Percentiles rank a stretch among this genome's conserved stretches.
Evolutionary conservation across 345 rosid genomes (phyloP).

Genomic region (Streptanthus diversifolius): DNA sequence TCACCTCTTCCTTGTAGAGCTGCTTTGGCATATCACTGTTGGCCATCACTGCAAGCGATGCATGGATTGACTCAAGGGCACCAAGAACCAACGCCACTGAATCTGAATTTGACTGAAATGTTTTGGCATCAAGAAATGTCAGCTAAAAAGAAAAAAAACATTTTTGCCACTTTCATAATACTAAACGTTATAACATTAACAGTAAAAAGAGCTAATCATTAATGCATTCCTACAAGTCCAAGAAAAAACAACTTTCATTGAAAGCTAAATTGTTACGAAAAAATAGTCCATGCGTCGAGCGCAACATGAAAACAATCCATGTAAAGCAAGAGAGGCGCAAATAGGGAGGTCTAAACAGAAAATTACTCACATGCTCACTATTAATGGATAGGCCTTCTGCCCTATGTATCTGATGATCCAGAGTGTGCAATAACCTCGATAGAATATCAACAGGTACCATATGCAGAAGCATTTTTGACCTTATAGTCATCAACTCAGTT

Average conservation of each 20-base stretch:
- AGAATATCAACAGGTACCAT: conserved; percentile 82
- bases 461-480: conserved; percentile 79
- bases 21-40: conserved; percentile 92
- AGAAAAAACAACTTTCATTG: neutral
- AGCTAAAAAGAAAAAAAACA: conserved; percentile 3
- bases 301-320: conserved; percentile 16
- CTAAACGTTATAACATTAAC: neutral
- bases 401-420: conserved; percentile 96
- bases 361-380: conserved; percentile 65
- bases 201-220: neutral
- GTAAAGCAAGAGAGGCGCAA: neutral
- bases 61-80: conserved; percentile 97
- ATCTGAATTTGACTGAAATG: conserved; percentile 77
- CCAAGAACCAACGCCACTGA: conserved; percentile 57
- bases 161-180: conserved; percentile 1
- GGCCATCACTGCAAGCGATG: conserved; percentile 85
- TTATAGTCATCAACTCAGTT: conserved; percentile 68
- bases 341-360: conserved; percentile 6
- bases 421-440: conserved; percentile 58
- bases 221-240: conserved; percentile 8
- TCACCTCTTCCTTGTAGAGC: conserved; percentile 93
- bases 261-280: neutral
- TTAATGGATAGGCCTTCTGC: conserved; percentile 87
- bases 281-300: conserved; percentile 1
- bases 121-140: conserved; percentile 16